Conservation (phyloP, 2,329 filamentous ascomycete genomes). For the Davidsoniella neocaledoniae region DNA sequence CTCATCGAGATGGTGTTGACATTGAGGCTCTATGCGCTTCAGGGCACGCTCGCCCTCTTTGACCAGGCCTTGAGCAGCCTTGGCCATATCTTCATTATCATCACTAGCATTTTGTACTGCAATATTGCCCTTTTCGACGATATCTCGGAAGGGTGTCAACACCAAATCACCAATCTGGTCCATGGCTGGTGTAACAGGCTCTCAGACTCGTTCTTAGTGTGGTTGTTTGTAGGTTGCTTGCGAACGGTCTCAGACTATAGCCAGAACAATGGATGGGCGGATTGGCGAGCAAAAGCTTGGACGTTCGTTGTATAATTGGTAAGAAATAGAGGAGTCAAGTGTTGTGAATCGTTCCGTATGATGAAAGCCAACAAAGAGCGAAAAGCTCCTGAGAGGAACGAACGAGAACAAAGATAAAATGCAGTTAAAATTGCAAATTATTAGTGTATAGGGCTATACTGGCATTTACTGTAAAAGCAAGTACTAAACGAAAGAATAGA, state of each 20-base stretch:
- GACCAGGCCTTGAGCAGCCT: slow-evolving; percentile 29
- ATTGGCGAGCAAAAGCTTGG: too few species aligned
- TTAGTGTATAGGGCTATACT: too few species aligned
- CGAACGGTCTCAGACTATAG: not conserved
- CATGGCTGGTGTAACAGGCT: slow-evolving; percentile 17
- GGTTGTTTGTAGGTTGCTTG: not conserved
- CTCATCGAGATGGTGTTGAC: slow-evolving; percentile 29
- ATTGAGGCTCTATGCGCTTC: slow-evolving; percentile 34
- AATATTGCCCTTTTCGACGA: slow-evolving; percentile 32
- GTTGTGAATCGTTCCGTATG: too few species aligned
- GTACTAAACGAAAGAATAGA: too few species aligned
- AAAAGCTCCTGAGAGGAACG: too few species aligned
- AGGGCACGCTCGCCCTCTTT: slow-evolving; percentile 33
- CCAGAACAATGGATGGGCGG: not conserved
- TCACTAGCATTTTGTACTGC: slow-evolving; percentile 32
- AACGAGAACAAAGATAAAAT: too few species aligned
- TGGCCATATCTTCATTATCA: slow-evolving; percentile 28
- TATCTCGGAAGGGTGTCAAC: slow-evolving; percentile 33
- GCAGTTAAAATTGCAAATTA: too few species aligned
- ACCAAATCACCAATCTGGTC: slow-evolving; percentile 28
- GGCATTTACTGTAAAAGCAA: too few species aligned
- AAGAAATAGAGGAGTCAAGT: too few species aligned
- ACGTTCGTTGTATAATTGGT: not conserved
- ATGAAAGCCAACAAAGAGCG: too few species aligned
- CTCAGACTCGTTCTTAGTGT: not conserved